Conservation (phyloP, 2,329 filamentous ascomycete genomes). For the Albophoma yamanashiensis region DNA sequence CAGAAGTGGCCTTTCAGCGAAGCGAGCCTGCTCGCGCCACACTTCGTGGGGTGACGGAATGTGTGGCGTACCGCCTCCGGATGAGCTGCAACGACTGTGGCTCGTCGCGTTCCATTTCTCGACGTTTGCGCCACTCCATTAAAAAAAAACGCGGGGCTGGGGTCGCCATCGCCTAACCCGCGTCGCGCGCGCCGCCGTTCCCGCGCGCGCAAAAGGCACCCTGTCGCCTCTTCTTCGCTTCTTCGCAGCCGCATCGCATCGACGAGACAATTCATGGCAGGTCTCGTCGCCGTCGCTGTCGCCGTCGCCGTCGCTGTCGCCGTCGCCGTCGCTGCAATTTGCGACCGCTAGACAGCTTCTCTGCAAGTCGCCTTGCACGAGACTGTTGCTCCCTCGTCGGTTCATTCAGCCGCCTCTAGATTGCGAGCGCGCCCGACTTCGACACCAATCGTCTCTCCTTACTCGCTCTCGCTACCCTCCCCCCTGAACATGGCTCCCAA, state of each 20-base stretch:
- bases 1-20: no score
- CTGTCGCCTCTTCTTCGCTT: neutral
- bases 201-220: neutral
- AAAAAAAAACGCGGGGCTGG: neutral
- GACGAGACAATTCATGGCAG: neutral
- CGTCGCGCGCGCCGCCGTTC: neutral
- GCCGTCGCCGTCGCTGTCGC: neutral
- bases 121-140: neutral
- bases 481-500: slow-evolving; percentile 11
- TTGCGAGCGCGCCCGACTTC: no score
- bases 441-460: neutral
- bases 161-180: neutral
- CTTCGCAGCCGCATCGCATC: neutral
- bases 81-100: neutral
- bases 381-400: neutral
- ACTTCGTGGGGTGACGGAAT: no score
- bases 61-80: no score
- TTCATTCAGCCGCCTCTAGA: neutral
- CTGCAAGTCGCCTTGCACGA: neutral
- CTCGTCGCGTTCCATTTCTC: neutral
- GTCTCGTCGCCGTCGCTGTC: neutral
- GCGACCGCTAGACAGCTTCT: neutral
- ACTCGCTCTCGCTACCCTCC: neutral
- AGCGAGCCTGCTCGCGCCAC: no score
- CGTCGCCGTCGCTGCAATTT: no score